Evolutionary conservation across 371 early-diverging fungal species (phyloP), one percentile per base, ranked within the genome.

Genomic region (Rhizopus arrhizus): DNA sequence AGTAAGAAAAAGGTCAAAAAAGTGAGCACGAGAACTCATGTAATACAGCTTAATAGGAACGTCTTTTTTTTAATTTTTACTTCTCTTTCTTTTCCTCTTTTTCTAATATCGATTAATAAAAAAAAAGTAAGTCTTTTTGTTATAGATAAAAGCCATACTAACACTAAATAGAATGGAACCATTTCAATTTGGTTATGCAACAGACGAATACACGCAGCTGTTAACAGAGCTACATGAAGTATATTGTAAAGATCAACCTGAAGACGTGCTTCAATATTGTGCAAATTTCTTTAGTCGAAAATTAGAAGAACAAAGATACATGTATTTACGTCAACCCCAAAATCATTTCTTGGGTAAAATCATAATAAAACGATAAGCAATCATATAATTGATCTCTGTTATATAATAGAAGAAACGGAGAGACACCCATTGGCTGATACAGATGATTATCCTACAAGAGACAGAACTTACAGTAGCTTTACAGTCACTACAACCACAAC

Each of bases 181-280:
- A 38, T 48, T 60, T 53, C 49, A 22, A 22, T 68, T 68, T 58
- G 58, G 61, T 35, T 55, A 60, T 35, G 53, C 53, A 42, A 22
- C 22, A 43, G 69, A 69, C 38, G 69, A 69, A 58, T 69, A 69
- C 29, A 65, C 69, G n/a, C 62, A 71, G 56, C 58, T 71, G 5
- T 60, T 71, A 34, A 65, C 64, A 4, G 72, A 71, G 42, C 53
- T 71, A 34, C 67, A 67, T 57, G 51, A 53, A 34, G 60, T 62
- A 0, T 66, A 64, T 35, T 56, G 61, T 45, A 56, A 61, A 56
- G 66, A 69, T 48, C 69, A 73, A 42, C 74, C 95, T 31, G 72
- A 84, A 46, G 93, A 95, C 73, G 85, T 91, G 55, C 81, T 88
- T 65, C 91, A 92, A 80, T 94, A 91, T 72, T 93, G 94, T 77